Base-by-base conservation (phyloP, 176 grass and related monocot species). In the Phragmites australis region DNA sequence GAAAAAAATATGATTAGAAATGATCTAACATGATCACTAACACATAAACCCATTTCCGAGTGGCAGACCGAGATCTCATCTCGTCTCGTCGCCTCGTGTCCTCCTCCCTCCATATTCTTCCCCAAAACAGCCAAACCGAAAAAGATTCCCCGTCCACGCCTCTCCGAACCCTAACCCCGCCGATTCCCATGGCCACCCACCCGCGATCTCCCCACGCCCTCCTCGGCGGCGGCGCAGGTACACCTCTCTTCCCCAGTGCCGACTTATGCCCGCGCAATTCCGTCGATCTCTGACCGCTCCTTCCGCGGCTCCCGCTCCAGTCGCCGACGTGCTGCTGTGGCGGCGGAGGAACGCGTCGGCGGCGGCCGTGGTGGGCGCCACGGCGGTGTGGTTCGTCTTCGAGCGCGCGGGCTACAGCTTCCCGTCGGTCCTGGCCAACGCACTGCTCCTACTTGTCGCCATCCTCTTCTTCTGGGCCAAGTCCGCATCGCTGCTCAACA, bases 391-490 rank as follows among this genome's bases (percentile, higher is more conserved):
- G 96, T 85, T 93, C 70, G 56, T 99, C 86, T 99, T 99, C 82
- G 96, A 99, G 82, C 70, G 75, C 37, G 90, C 88, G 14, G 96
- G 96, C 2, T 95, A 99, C 86, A 99, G 89, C 90, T 71, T 99
- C 55, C 88, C 92, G 19, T 95, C 96, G 41, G 90, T 99, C 57
- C 66, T 99, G 43, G 77, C 84, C 74, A 99, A 95, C 82, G 90
- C 96, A 45, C 10, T 99, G 74, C 92, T 99, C 48, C 96, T 99
- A 49, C 88, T 99, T 59, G 90, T 95, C 71, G 74, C 60, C 84
- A 95, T 99, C 83, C 93, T 99, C 86, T 99, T 99, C 86, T 95
- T 93, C 78, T 99, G 96, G 96, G 90, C 96, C 82, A 99, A 95
- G 88, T 95, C 96, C 54, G 96, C 96, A 43, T 93, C 70, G 68